Evolutionary conservation across 257 asterid species (phyloP), one percentile per base, ranked within the genome.

Genomic region (Nicotiana noctiflora): DNA sequence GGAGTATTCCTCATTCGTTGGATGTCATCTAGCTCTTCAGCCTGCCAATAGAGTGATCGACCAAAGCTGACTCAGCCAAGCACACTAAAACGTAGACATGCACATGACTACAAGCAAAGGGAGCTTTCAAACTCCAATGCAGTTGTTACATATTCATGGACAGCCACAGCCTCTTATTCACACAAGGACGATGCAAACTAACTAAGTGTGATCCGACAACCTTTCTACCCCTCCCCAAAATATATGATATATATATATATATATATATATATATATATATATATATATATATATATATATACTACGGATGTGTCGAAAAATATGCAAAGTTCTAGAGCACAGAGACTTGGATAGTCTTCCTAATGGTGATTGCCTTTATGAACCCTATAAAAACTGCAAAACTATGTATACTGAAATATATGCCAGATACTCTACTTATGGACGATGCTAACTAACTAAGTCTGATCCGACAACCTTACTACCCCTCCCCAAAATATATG

Each of bases 21-120:
- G 79, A 94, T 82, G 75, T 94, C 99, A 76, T 82, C 90, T 75
- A 92, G 81, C 84, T 94, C 98, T 88, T 94, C 97, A 6, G 86
- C 79, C 98, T 94, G 93, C 21, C 82, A 82, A 32, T 57, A n/a
- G 46, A 55, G 11, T 19, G 59, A 83, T 64, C 81, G 81, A 81
- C 70, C 81, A 80, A 82, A 68, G 51, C 40, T 72, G 78, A 23
- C 15, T 49, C 60, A 46, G 60, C 27, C 51, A 7, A 72, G 40
- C 51, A 23, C 49, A 7, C 51, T 23, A 72, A 23, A 21, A 44
- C n/a, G 13, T 72, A 1, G 78, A 72, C 37, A 23, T 46, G 40
- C 23, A 72, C 61, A 72, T 46, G 25, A 46, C 14, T 8, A 72
- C 40, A 23, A 49, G 78, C 49, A 44, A 17, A 72, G 14, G 60